Percentiles rank a stretch among this genome's conserved stretches.
Conservation (phyloP, 768 basidiomycete genomes). For the Gyrodon lividus region DNA sequence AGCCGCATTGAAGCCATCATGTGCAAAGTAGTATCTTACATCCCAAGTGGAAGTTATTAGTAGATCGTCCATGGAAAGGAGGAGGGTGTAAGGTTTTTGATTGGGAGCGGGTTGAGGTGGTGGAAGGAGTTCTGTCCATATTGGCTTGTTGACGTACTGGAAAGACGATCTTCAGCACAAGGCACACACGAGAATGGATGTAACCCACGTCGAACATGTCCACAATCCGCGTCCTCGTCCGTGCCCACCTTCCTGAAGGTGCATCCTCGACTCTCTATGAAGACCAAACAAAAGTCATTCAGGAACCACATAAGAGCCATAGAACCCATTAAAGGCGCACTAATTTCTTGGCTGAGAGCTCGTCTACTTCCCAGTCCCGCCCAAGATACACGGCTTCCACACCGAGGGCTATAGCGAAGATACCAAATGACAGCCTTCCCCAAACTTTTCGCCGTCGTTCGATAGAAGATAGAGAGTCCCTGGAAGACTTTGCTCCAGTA, state of each 20-base stretch:
- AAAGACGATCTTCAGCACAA: background rate
- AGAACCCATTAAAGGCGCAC: constrained; percentile 38
- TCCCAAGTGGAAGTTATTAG: constrained; percentile 94
- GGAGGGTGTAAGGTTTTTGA: constrained; percentile 87
- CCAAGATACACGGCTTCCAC: constrained; percentile 66
- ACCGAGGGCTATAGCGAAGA: constrained; percentile 56
- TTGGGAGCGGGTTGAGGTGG: constrained; percentile 79
- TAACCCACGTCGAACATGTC: constrained; percentile 67
- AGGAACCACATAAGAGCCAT: background rate
- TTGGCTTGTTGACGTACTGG: constrained; percentile 91
- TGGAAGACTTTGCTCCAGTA: constrained; percentile 78
- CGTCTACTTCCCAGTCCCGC: constrained; percentile 73
- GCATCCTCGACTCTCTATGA: constrained; percentile 56
- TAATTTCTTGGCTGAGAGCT: constrained; percentile 61
- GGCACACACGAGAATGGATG: background rate
- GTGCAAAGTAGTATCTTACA: constrained; percentile 52
- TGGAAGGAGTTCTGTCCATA: constrained; percentile 90
- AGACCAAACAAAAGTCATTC: background rate
- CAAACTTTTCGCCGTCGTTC: constrained; percentile 66
- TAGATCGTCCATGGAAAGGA: constrained; percentile 90
- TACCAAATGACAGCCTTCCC: constrained; percentile 51
- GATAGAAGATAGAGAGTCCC: constrained; percentile 73
- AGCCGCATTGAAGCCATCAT: background rate
- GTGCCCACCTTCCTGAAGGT: constrained; percentile 60
- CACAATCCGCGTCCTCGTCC: constrained; percentile 59